phyloP scores from a whole-genome alignment of 192 early-diverging fungal genomes.

The Backusella macrospora region DNA sequence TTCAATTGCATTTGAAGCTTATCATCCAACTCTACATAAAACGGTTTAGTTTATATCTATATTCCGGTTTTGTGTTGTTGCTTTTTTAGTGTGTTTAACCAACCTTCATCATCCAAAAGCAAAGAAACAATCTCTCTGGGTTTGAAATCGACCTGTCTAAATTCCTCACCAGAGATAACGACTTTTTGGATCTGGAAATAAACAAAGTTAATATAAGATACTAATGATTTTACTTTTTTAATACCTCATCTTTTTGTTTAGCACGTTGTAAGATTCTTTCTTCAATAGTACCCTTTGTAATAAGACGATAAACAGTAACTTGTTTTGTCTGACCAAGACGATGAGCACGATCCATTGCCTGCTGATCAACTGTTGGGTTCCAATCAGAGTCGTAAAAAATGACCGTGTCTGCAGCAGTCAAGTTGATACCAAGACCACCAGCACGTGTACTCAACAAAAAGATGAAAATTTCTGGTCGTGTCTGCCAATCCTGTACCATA shows the following conservation, averaged over 20 bases:
- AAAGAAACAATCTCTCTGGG: conserved; percentile 88
- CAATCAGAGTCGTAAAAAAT: conserved; percentile 90
- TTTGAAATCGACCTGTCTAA: conserved; percentile 83
- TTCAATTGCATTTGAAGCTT: conserved; percentile 60
- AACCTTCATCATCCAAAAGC: conserved; percentile 75
- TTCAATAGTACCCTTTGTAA: conserved; percentile 83
- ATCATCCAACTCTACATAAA: conserved; percentile 48
- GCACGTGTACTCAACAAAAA: conserved; percentile 85
- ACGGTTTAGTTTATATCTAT: background rate
- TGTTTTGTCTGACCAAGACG: conserved; percentile 83
- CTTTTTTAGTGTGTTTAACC: background rate
- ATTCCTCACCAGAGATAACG: conserved; percentile 90
- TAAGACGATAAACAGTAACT: conserved; percentile 82
- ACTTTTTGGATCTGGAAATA: conserved; percentile 75
- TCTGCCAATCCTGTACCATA: conserved; percentile 95
- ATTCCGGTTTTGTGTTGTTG: background rate
- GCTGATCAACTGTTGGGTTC: conserved; percentile 91
- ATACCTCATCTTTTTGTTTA: conserved; percentile 84
- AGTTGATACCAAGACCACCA: conserved; percentile 88
- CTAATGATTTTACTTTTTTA: background rate
- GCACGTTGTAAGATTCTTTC: conserved; percentile 81
- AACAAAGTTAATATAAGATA: background rate
- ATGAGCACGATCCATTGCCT: conserved; percentile 91
- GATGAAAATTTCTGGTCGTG: conserved; percentile 81
- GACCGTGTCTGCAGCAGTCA: conserved; percentile 88